Conservation (phyloP, 305 asterid genomes). For the Fraxinus platypoda region DNA sequence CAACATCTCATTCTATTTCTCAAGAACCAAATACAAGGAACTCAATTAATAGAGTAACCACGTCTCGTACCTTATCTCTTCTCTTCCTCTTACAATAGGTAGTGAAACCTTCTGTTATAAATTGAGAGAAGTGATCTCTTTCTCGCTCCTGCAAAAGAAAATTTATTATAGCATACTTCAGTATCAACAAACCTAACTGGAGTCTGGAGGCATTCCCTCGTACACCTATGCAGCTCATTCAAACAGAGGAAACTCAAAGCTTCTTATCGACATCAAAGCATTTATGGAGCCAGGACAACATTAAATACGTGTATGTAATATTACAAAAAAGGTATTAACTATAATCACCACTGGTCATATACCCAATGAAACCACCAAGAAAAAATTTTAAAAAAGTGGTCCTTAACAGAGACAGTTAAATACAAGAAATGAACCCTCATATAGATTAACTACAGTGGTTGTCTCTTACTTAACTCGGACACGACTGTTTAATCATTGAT, state of each 20-base stretch:
- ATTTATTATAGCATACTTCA: constrained; percentile 7
- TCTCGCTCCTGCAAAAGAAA: constrained; percentile 72
- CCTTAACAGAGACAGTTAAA: neutral
- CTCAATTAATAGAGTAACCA: neutral
- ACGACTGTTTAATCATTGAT: neutral
- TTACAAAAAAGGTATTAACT: neutral
- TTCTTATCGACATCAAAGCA: neutral
- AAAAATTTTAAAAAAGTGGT: neutral
- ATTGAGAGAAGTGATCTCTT: constrained; percentile 96
- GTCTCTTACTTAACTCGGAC: neutral
- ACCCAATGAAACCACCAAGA: neutral
- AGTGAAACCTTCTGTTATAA: constrained; percentile 94
- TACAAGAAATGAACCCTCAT: neutral
- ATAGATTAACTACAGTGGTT: neutral
- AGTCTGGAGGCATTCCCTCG: neutral
- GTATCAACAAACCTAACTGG: neutral
- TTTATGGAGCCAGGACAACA: neutral
- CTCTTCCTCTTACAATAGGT: constrained; percentile 98
- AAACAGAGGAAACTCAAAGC: neutral
- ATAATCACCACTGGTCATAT: neutral
- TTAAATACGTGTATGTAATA: neutral
- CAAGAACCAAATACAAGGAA: constrained; percentile 15
- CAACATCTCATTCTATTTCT: neutral
- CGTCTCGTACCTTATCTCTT: constrained; percentile 70
- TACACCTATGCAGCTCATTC: neutral